Base-by-base conservation (phyloP, 2,329 filamentous ascomycete genomes). In the Neofusicoccum ribis region DNA sequence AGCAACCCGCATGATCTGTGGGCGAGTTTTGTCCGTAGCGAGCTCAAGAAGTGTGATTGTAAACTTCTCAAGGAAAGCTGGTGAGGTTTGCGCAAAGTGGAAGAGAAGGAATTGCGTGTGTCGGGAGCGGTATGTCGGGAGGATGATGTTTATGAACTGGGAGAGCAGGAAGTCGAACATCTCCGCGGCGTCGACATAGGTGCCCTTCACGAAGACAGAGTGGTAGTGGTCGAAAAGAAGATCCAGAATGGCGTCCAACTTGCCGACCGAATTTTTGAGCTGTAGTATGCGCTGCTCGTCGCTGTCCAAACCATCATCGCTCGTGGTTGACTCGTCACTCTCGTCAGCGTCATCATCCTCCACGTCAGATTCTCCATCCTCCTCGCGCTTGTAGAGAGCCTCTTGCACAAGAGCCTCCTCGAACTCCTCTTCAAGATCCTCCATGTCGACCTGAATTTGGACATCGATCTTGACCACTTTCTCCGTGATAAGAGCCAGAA, bases 91-190 rank as follows among this genome's bases (percentile, higher is more conserved):
- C 15, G 91, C 91, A 75, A 96, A 97, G 78, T 97, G 94, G 79
- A 99, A 99, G 59, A 98, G 85, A 54, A 99, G 86, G 72, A 98
- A 99, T 73, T 99, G 95, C 0, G 93, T 93, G 76, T 98, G 94
- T 39, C 95, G 89, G 27, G 93, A 96, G 70, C 92, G 91, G 75
- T 95, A 93, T 14, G 93, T 96, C 3, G 93, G 93, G 36, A 99
- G 85, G 66, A 99, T 92, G 72, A 93, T 92, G 74, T 87, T 91
- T 67, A 89, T 87, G 73, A 99, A 99, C 74, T 96, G 93, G 56
- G 89, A 86, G 34, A 98, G 84, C 44, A 99, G 84, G 64, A 91
- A 88, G 62, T 91, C 89, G 70, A 96, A 91, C 58, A 88, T 87
- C 64, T 89, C 87, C 68, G 91, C 86, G 47, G 91, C 89, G 65